A percentile compares a stretch with the other conserved stretches of the same genome.
These are phyloP conservation scores for Scedosporium boydii DNA, from an alignment of 2,329 filamentous ascomycete genomes.

Conservation along the genomic window DNA sequence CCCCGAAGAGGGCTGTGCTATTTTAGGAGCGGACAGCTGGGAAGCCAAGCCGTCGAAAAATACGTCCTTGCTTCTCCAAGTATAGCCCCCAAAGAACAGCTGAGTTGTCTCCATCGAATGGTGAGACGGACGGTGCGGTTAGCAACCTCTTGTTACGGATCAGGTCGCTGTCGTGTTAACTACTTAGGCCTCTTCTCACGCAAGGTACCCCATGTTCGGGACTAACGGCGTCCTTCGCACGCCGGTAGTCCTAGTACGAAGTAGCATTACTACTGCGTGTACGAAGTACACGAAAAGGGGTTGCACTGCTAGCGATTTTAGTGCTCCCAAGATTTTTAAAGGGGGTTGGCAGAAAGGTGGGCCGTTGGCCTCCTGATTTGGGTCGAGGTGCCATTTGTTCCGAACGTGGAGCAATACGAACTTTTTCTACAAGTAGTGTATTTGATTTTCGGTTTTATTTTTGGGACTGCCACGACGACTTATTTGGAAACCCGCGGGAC, in stretches of 20 bases:
- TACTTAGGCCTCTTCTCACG: neutral
- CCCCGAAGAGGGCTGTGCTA: neutral
- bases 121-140: too few species aligned
- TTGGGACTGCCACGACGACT: too few species aligned
- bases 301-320: neutral
- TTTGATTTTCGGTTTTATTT: too few species aligned
- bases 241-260: neutral
- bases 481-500: neutral
- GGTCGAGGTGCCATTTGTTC: neutral
- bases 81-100: neutral
- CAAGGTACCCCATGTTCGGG: neutral
- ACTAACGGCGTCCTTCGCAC: neutral
- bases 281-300: neutral
- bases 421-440: neutral
- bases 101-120: too few species aligned
- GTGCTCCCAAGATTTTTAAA: neutral
- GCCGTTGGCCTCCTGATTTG: neutral
- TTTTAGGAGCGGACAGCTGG: neutral
- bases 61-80: neutral
- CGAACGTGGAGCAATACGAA: neutral
- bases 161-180: too few species aligned
- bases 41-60: too few species aligned
- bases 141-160: too few species aligned
- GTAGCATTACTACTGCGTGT: neutral
- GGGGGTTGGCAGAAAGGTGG: neutral